Base-by-base conservation (phyloP, 2,329 filamentous ascomycete genomes). In the Epichloe gansuensis region DNA sequence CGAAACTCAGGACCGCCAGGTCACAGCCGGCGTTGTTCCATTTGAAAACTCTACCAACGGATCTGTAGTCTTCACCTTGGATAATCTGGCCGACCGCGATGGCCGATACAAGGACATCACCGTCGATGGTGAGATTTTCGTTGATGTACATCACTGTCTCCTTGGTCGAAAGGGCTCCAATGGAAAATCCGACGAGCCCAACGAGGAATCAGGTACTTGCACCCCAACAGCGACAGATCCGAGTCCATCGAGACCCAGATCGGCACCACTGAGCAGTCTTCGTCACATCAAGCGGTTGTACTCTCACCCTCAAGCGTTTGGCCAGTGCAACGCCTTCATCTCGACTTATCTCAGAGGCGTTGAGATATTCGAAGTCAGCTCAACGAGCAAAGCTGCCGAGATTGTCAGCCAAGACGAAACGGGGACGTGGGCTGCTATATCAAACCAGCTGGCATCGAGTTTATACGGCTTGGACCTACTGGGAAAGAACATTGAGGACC, bases 31-130 rank as follows among this genome's bases (percentile, higher is more conserved):
- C 58, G 86, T 97, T 35, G 86, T 96, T 2, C 93, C 93, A 6
- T 90, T 95, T 68, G 91, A 97, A 66, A 98, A 98, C 73, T 94
- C 87, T 41, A 91, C 88, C 64, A 95, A 97, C 68, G 93, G 93
- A 62, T 84, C 85, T 51, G 93, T 98, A 48, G 82, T 93, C 52
- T 87, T 89, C 66, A 95, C 90, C 0, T 78, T 97, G 25, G 90
- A 96, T 68, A 80, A 91, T 57, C 81, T 98, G 54, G 88, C 88
- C 58, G 89, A 95, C 69, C 75, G 85, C 27, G 71, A 80, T 40
- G 69, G 67, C 42, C 68, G 70, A 43, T 88, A 86, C 63, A 74
- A 75, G 11, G 80, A 87, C 63, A 76, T 96, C 45, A 74, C 77
- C 47, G 85, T 97, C 41, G 87, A 84, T 63, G 87, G 81, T 45